Conservation (phyloP, 163 green algal genomes). For the Chlamydomonas reinhardtii region DNA sequence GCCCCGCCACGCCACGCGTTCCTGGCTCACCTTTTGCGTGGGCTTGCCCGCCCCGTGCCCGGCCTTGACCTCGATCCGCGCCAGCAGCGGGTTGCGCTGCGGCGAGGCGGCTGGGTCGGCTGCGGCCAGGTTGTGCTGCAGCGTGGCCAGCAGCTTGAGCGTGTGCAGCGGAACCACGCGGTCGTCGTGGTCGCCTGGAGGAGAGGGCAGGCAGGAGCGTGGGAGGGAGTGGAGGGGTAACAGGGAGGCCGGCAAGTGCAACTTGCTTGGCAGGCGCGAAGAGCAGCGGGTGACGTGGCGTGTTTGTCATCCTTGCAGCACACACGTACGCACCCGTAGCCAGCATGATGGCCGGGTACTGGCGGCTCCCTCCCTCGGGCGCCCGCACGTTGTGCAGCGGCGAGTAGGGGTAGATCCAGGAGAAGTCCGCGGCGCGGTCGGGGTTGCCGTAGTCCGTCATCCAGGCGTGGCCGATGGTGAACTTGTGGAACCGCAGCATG, state of each 20-base stretch:
- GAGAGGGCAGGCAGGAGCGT: not conserved
- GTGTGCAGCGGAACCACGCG: conserved; percentile 93
- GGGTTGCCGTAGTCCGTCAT: conserved; percentile 88
- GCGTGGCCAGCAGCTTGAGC: conserved; percentile 88
- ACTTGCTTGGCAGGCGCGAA: too few species aligned
- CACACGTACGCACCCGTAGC: conserved; percentile 40
- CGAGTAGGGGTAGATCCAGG: conserved; percentile 83
- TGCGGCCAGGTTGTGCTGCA: conserved; percentile 83
- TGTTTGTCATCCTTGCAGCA: too few species aligned
- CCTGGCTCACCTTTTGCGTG: conserved; percentile 80
- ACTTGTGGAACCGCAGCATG: conserved; percentile 96
- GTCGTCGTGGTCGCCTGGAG: conserved; percentile 92
- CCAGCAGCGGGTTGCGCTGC: conserved; percentile 87
- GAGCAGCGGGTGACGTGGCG: too few species aligned
- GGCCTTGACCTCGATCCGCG: conserved; percentile 67
- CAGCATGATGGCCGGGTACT: conserved; percentile 94
- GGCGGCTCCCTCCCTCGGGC: conserved; percentile 67
- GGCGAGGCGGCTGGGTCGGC: conserved; percentile 3
- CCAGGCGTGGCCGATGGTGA: conserved; percentile 96
- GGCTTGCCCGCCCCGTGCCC: conserved; percentile 94
- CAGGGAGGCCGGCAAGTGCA: too few species aligned
- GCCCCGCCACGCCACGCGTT: not conserved
- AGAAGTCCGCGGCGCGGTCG: conserved; percentile 69
- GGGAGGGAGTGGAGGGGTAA: not conserved
- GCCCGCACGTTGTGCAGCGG: conserved; percentile 93